Evolutionary conservation across 441 rosid genomes (phyloP), one percentile per base, ranked within the genome.

Genomic region (Manihot esculenta): DNA sequence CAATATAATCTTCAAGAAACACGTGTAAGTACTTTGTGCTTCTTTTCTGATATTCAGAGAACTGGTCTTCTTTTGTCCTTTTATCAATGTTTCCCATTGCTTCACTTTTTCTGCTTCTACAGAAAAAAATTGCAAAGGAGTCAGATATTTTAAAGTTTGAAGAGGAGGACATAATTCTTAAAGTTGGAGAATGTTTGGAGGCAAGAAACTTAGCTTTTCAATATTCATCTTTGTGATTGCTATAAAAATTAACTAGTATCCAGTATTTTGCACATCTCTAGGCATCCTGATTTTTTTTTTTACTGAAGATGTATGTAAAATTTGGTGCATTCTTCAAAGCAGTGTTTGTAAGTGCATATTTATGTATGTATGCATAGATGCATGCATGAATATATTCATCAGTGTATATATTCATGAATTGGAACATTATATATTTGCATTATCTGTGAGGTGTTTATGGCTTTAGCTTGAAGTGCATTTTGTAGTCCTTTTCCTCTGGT

Each of bases 141-240:
- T 89, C 98, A 35, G 89, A 84, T 81, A 60, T 78, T 23, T 53
- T 33, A 68, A 91, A 84, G 55, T 87, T 85, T 62, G 90, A 91
- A 78, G 97, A 84, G 67, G 96, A 88, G 64, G 91, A 93, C 74
- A 67, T 95, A 59, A 87, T 95, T 81, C 85, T 91, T 69, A 95
- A 91, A 93, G 97, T 89, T 73, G 99, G 88, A 80, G 95, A 89
- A 78, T 86, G 92, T 86, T 88, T 95, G 73, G 92, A 95, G 98
- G 98, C 86, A 89, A 85, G 97, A 76, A 70, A 60, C 68, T 79
- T 72, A 11, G 8, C n/a, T 26, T 74, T 50, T 72, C 17, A 62
- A 54, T 76, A 45, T 15, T 73, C 70, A 15, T 54, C 61, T 18
- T 74, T 66, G 51, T 61, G 55, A 47, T 53, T 74, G n/a, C 45